Evolutionary conservation across 148 eudicot species (phyloP), one percentile per base, ranked within the genome.

Genomic region (Camellia granthamiana): DNA sequence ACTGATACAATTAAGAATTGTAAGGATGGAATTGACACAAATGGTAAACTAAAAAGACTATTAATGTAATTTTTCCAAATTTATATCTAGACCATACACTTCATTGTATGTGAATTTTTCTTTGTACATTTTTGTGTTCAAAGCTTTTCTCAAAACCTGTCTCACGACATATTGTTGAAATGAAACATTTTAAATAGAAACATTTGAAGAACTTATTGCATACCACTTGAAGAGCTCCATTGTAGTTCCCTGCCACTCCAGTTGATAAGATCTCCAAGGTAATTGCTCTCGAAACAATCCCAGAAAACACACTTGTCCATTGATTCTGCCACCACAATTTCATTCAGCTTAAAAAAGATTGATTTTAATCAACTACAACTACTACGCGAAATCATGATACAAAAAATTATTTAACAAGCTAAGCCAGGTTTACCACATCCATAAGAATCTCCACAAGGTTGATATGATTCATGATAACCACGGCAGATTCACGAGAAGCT

Each of bases 161-260:
- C 38, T 30, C 38, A 30, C 38, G 38, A 30, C 38, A 30, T 30
- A 23, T 23, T 23, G 38, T 30, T 30, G 38, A 30, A 30, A 30
- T 30, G 62, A 59, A 59, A 3, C 62, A 16, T 74, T 56, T 74
- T 16, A 3, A 61, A 3, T 16, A 15, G 44, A 5, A 51, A 72
- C 8, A 21, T 51, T 66, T 5, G 10, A 46, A 66, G 44, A 21
- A n/a, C 7, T 56, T 1, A 3, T 16, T 58, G 47, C 44, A 72
- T 90, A 92, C 98, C 97, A 94, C 95, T 94, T 94, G 98, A 18
- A 94, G 82, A 72, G 98, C 98, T 60, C 98, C 98, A 79, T 94
- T 91, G 81, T 90, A 92, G 79, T 92, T 94, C 49, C 98, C 98
- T 41, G 98, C 98, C 54, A 94, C 98, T 67, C 98, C 98, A 46